Conservation (phyloP, 208 protist species). For the Trypanosoma caninum region DNA sequence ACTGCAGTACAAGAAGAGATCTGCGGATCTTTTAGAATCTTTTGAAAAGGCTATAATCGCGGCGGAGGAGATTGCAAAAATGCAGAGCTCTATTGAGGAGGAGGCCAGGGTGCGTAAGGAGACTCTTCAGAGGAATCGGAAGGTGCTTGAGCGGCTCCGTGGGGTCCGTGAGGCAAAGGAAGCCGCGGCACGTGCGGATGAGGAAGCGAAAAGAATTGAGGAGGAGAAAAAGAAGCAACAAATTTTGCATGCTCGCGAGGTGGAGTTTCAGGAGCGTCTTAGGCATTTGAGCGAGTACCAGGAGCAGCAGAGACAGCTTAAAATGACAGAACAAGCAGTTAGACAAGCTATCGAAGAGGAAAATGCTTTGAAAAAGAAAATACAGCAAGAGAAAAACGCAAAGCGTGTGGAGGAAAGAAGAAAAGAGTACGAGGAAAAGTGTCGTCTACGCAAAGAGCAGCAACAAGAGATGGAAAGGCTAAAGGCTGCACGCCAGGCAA, state of each 20-base stretch:
- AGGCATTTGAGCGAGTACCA: conserved; percentile 39
- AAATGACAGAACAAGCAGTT: conserved; percentile 46
- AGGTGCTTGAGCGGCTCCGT: conserved; percentile 15
- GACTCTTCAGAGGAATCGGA: conserved; percentile 13
- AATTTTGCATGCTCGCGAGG: conserved; percentile 18
- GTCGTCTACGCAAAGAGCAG: conserved; percentile 20
- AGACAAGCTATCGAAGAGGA: conserved; percentile 29
- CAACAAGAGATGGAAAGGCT: conserved; percentile 47
- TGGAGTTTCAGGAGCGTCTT: conserved; percentile 58
- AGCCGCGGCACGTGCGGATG: conserved; percentile 27
- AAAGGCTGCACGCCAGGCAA: conserved; percentile 41
- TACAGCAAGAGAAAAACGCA: conserved; percentile 41
- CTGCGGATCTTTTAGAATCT: conserved; percentile 20
- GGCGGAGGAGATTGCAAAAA: conserved; percentile 12
- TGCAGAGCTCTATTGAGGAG: conserved; percentile 22
- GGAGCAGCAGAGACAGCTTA: conserved; percentile 27
- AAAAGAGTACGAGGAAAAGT: conserved; percentile 41
- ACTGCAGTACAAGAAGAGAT: conserved; percentile 24
- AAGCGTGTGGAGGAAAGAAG: conserved; percentile 54
- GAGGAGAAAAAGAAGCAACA: conserved; percentile 32
- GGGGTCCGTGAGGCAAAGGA: conserved; percentile 29
- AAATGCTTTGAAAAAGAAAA: conserved; percentile 33
- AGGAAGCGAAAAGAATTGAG: conserved; percentile 27
- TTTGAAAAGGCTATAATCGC: conserved; percentile 22
- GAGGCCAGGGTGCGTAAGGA: conserved; percentile 29